Base-by-base conservation (phyloP, 345 rosid species). In the Moricandia arvensis region DNA sequence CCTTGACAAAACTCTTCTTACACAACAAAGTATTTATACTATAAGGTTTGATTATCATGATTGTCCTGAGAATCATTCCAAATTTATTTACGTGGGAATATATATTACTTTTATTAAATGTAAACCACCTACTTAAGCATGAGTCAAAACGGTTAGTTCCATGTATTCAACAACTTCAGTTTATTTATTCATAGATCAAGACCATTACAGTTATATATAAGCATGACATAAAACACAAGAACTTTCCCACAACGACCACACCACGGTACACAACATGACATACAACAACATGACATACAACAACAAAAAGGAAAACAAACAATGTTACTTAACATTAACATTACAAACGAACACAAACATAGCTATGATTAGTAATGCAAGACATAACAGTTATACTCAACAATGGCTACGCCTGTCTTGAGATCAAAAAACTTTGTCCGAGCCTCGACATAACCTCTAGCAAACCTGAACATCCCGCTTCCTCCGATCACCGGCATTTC, bases 401-500 rank as follows among this genome's bases (percentile, higher is more conserved):
- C 68, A 21, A 33, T 64, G 33, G 86, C 84, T 16, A 73, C 78
- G 8, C 83, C 83, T 0, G 83, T 51, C 17, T 33, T 63, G 0
- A 0, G 10, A 57, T 82, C 60, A 1, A 65, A 51, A 2, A 3
- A 54, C 15, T 66, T 74, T 18, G 88, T 87, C 11, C 79, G 78
- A 10, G 80, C 83, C 69, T 82, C 70, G 53, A 70, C 85, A 75
- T 85, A 87, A 3, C 90, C 88, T 73, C 86, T 79, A n/a, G 88
- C 86, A 17, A 85, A 87, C 18, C 86, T 75, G 79, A 87, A 87
- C 18, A 83, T 75, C 17, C 88, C 85, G 34, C 84, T 87, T 2
- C 88, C 88, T 66, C 90, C 88, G 57, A 87, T 70, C 57, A 87
- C 83, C 12, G 85, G 83, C 87, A 87, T 82, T 76, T 87, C 88